Evolutionary conservation across 495 filamentous ascomycete species (phyloP).

Genomic region (Hypoxylon crocopeplum): DNA sequence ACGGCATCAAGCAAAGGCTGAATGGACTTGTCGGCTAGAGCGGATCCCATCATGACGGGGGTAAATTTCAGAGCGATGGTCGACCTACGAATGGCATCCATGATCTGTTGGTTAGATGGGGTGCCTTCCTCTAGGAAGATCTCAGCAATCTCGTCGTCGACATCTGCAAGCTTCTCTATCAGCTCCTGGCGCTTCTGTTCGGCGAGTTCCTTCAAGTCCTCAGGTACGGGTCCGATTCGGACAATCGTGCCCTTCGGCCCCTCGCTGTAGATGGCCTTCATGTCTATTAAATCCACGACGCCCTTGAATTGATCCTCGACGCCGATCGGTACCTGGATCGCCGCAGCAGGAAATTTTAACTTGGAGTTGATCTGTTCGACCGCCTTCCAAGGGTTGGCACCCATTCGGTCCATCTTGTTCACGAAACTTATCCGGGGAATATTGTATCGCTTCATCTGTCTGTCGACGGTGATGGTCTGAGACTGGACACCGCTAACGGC

Average conservation of each 20-base stretch:
- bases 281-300: slow-evolving; percentile 90
- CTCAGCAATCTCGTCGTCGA: slow-evolving; percentile 98
- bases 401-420: slow-evolving; percentile 99
- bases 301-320: slow-evolving; percentile 91
- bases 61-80: slow-evolving; percentile 91
- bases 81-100: slow-evolving; percentile 85
- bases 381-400: slow-evolving; percentile 97
- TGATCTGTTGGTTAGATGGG: slow-evolving; percentile 81
- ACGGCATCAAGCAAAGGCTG: slow-evolving; percentile 98
- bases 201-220: slow-evolving; percentile 72
- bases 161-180: slow-evolving; percentile 95
- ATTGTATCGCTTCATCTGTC: slow-evolving; percentile 99
- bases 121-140: slow-evolving; percentile 87
- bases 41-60: slow-evolving; percentile 95
- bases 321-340: slow-evolving; percentile 95
- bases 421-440: slow-evolving; percentile 94
- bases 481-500: slow-evolving; percentile 96
- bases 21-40: slow-evolving; percentile 91
- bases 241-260: slow-evolving; percentile 77
- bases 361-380: slow-evolving; percentile 97
- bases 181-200: slow-evolving; percentile 82
- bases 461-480: slow-evolving; percentile 97
- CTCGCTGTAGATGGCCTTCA: slow-evolving; percentile 93
- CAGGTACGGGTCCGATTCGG: slow-evolving; percentile 78
- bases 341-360: slow-evolving; percentile 88